Conservation (phyloP, 805 yeast species). For the Pichia scutulata region DNA sequence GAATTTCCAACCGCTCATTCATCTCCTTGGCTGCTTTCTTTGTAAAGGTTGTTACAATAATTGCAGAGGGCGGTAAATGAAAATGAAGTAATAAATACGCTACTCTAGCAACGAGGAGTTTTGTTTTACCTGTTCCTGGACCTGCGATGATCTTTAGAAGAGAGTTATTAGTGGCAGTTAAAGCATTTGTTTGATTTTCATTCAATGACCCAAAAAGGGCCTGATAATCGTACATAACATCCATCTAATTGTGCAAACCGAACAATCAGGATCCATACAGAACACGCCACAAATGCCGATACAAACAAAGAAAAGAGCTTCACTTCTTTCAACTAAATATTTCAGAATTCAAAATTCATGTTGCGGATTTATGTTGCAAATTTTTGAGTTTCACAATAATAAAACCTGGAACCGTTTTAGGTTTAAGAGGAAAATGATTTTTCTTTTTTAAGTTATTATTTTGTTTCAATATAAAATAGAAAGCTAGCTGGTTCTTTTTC, state of each 20-base stretch:
- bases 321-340: no score
- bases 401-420: no score
- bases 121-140: constrained; percentile 72
- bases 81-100: constrained; percentile 53
- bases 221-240: not conserved
- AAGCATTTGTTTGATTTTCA: constrained; percentile 36
- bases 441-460: no score
- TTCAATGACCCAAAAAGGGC: constrained; percentile 27
- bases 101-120: constrained; percentile 71
- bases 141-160: constrained; percentile 50
- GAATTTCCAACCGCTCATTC: constrained; percentile 45
- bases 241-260: not conserved
- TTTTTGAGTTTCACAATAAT: no score
- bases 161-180: constrained; percentile 30
- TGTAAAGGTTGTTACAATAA: constrained; percentile 88
- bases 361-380: not conserved
- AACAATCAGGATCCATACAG: not conserved
- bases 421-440: no score
- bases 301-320: no score
- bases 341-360: not conserved
- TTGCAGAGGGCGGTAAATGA: constrained; percentile 47
- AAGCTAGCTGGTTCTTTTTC: no score
- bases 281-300: not conserved
- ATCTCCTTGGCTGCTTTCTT: constrained; percentile 88
- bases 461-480: no score